Evolutionary conservation across 2,329 filamentous ascomycete genomes (phyloP).

Genomic region (Nigrograna mackinnonii): DNA sequence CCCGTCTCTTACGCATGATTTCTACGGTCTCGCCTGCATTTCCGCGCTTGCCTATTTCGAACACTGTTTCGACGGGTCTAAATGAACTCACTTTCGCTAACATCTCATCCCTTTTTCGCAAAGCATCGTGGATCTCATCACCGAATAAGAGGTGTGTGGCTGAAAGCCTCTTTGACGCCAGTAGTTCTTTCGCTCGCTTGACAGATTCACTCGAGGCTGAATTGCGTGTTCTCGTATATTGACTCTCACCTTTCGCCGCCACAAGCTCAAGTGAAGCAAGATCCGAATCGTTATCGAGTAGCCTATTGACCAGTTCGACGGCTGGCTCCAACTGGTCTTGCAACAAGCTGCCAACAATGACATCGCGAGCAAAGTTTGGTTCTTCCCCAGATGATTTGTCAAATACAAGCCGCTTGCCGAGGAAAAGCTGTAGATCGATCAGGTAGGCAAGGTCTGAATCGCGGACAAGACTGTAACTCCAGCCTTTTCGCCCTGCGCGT

Average conservation of each 20-base stretch:
- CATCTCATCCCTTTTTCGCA: slow-evolving; percentile 78
- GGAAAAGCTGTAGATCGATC: slow-evolving; percentile 90
- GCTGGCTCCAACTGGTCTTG: slow-evolving; percentile 74
- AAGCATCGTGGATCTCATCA: slow-evolving; percentile 59
- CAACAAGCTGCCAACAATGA: slow-evolving; percentile 77
- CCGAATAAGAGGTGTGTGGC: slow-evolving; percentile 81
- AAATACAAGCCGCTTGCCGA: slow-evolving; percentile 80
- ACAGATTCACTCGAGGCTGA: slow-evolving; percentile 89
- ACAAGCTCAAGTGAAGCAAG: slow-evolving; percentile 72
- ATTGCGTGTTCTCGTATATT: slow-evolving; percentile 88
- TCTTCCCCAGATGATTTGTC: slow-evolving; percentile 65
- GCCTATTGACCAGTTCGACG: slow-evolving; percentile 82
- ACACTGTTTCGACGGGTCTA: slow-evolving; percentile 91
- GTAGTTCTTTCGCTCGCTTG: slow-evolving; percentile 79
- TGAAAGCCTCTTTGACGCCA: slow-evolving; percentile 70
- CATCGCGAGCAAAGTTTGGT: slow-evolving; percentile 77
- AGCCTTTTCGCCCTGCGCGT: slow-evolving; percentile 87
- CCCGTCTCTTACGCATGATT: slow-evolving; percentile 73
- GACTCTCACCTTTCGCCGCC: slow-evolving; percentile 84
- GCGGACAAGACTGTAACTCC: slow-evolving; percentile 90
- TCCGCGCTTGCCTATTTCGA: slow-evolving; percentile 81
- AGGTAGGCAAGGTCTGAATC: slow-evolving; percentile 90
- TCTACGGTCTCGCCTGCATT: slow-evolving; percentile 63
- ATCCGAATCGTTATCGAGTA: slow-evolving; percentile 76
- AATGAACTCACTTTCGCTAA: slow-evolving; percentile 86